phyloP scores from a whole-genome alignment of 768 basidiomycete species.

The Pleurotus eryngii region DNA sequence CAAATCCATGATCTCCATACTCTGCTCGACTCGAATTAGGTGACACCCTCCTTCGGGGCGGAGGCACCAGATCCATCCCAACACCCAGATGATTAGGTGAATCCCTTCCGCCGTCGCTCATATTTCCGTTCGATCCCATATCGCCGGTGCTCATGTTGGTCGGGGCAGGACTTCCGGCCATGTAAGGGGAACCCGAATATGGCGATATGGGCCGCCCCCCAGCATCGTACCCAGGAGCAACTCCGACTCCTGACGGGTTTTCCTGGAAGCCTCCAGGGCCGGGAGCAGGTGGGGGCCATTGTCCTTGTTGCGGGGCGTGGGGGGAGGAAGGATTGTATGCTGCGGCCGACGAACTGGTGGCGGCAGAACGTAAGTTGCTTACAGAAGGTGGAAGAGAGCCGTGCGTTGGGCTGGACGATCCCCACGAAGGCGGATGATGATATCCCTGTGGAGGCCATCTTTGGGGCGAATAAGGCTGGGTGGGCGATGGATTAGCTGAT shows the following conservation, averaged over 20 bases:
- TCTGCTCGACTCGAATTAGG: constrained; percentile 49
- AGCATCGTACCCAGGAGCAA: constrained; percentile 18
- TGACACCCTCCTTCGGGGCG: constrained; percentile 54
- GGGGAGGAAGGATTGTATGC: constrained; percentile 26
- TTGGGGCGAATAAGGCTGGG: constrained; percentile 34
- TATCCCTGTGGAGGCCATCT: constrained; percentile 34
- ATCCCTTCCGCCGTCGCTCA: neutral
- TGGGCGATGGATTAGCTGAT: constrained; percentile 25
- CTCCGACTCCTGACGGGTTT: constrained; percentile 7
- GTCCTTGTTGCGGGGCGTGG: constrained; percentile 35
- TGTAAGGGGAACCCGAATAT: constrained; percentile 17
- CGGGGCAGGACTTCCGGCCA: constrained; percentile 8
- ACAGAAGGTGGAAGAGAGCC: constrained; percentile 26
- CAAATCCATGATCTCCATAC: constrained; percentile 15
- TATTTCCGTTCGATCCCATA: neutral
- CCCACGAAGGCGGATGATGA: constrained; percentile 27
- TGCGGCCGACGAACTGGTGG: constrained; percentile 26
- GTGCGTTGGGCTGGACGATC: constrained; percentile 27
- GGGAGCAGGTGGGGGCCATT: constrained; percentile 38
- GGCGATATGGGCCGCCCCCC: constrained; percentile 15
- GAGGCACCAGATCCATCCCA: constrained; percentile 46
- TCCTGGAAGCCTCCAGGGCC: constrained; percentile 10
- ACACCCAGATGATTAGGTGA: no score
- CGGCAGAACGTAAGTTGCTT: constrained; percentile 27
- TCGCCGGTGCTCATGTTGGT: neutral